Conservation (phyloP, 2,329 filamentous ascomycete species). For the Pseudogymnoascus sp. region DNA sequence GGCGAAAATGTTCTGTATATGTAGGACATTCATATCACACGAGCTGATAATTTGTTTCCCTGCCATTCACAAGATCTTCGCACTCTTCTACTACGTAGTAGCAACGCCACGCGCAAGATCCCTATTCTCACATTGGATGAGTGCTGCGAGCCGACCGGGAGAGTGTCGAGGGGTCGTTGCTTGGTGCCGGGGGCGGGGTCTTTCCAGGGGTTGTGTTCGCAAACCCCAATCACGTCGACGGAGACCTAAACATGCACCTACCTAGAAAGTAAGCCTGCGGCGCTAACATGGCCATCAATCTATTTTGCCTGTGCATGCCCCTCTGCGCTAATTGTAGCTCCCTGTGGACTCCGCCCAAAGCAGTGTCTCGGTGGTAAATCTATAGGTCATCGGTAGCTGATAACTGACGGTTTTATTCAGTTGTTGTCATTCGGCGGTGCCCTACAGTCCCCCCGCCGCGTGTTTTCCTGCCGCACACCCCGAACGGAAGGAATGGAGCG, state of each 20-base stretch:
- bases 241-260: constrained; percentile 2
- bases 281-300: constrained; percentile 26
- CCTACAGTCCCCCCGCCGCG: too few species aligned
- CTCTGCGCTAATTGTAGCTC: background rate
- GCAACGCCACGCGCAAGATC: background rate
- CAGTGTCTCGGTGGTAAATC: background rate
- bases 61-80: background rate
- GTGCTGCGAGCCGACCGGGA: background rate
- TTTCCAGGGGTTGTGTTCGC: background rate
- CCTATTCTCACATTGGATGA: background rate
- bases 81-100: background rate
- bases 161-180: background rate
- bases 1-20: background rate
- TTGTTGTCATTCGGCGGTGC: background rate
- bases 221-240: background rate
- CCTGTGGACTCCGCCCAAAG: background rate
- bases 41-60: background rate
- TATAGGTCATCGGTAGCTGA: background rate
- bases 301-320: background rate
- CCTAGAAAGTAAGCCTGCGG: background rate
- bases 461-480: background rate
- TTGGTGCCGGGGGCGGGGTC: background rate
- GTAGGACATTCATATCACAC: background rate
- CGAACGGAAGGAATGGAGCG: background rate
- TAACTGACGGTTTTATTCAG: background rate